phyloP scores from a whole-genome alignment of 2,329 filamentous ascomycete genomes.

The Penicillium sp. region DNA sequence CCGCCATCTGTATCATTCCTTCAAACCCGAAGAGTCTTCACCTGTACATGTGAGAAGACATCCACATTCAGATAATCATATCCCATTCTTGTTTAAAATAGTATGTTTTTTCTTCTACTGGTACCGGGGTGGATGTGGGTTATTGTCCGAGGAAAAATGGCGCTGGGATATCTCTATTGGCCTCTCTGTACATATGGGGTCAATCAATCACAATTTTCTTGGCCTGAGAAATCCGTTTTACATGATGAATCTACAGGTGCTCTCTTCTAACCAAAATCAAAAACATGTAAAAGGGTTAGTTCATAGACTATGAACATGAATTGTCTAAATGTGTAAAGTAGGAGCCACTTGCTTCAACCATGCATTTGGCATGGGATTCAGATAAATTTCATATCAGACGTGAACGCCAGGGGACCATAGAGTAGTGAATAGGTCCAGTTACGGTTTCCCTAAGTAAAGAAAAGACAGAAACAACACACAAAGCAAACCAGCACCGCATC shows the following conservation, averaged over 20 bases:
- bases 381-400: neutral
- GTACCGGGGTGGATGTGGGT: conserved; percentile 16
- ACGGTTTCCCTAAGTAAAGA: neutral
- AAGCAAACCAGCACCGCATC: conserved; percentile 7
- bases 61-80: conserved; percentile 5
- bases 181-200: conserved; percentile 7
- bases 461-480: neutral
- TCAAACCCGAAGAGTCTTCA: neutral
- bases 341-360: neutral
- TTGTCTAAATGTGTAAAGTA: neutral
- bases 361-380: neutral
- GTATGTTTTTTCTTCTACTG: conserved; percentile 4
- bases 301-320: too few relatives aligned
- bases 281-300: too few relatives aligned
- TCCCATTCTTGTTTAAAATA: conserved; percentile 10
- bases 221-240: neutral
- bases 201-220: neutral
- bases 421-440: neutral
- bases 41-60: conserved; percentile 14
- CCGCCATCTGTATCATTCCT: conserved; percentile 1
- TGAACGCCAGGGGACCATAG: conserved; percentile 2
- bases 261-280: neutral
- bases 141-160: neutral
- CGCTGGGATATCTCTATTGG: neutral
- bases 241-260: neutral